phyloP scores from a whole-genome alignment of 345 rosid genomes.

The Raphanus raphanistrum region DNA sequence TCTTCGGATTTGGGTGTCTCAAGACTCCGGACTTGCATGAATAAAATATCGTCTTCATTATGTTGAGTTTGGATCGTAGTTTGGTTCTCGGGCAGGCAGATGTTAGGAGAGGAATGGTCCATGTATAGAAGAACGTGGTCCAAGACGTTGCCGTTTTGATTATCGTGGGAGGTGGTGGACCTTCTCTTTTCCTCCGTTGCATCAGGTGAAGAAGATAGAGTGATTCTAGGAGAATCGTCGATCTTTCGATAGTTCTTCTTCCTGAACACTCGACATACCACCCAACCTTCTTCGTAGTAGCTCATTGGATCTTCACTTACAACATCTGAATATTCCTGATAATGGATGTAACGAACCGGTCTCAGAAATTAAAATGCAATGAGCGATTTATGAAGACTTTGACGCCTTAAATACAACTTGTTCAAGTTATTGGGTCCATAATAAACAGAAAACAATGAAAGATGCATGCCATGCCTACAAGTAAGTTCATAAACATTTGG shows the following conservation, averaged over 20 bases:
- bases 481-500: background rate
- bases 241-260: slow-evolving; percentile 89
- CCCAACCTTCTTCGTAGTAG: slow-evolving; percentile 89
- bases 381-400: background rate
- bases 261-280: slow-evolving; percentile 87
- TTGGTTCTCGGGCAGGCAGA: slow-evolving; percentile 58
- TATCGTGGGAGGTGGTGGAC: slow-evolving; percentile 41
- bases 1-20: slow-evolving; percentile 52
- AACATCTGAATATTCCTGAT: slow-evolving; percentile 17
- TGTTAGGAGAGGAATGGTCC: slow-evolving; percentile 47
- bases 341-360: background rate
- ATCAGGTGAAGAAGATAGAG: slow-evolving; percentile 48
- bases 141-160: slow-evolving; percentile 46
- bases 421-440: background rate
- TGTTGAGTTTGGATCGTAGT: slow-evolving; percentile 27
- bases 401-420: background rate
- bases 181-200: slow-evolving; percentile 31
- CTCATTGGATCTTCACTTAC: slow-evolving; percentile 47
- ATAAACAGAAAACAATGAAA: background rate
- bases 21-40: slow-evolving; percentile 73
- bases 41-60: slow-evolving; percentile 31
- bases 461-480: background rate
- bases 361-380: background rate
- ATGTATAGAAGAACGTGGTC: slow-evolving; percentile 72
- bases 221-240: slow-evolving; percentile 69